Evolutionary conservation across 2,329 filamentous ascomycete genomes (phyloP).

Genomic region (Juglanconis sp.): DNA sequence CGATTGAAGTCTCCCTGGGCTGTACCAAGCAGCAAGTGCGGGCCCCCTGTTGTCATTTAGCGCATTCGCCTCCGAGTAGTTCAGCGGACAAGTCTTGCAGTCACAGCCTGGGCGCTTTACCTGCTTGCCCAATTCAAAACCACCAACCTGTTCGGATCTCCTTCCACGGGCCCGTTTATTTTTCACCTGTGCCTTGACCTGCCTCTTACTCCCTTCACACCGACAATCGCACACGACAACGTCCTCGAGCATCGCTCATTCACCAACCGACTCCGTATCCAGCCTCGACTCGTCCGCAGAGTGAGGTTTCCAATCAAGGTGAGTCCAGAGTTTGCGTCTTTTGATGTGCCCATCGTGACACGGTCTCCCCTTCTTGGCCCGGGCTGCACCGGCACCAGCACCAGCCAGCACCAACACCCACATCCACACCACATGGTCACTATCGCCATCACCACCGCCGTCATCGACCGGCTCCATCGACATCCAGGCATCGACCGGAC

Average conservation of each 20-base stretch:
- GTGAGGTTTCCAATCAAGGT: conserved; percentile 16
- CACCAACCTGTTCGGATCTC: conserved; percentile 17
- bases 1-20: neutral
- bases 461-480: conserved; percentile 2
- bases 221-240: conserved; percentile 12
- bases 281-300: conserved; percentile 10
- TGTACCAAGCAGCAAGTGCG: no score
- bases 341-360: conserved; percentile 3
- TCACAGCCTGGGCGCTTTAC: neutral
- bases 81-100: neutral
- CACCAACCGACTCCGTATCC: conserved; percentile 8
- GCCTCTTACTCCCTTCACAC: conserved; percentile 19
- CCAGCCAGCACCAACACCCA: neutral
- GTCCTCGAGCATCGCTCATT: conserved; percentile 15
- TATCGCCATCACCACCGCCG: neutral
- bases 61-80: no score
- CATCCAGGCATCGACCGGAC: neutral
- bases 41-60: no score
- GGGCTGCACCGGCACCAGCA: neutral
- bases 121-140: neutral
- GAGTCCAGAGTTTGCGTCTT: conserved; percentile 5
- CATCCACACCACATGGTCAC: neutral
- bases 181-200: conserved; percentile 13
- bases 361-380: conserved; percentile 1
- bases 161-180: conserved; percentile 18